Percentiles rank a stretch among this genome's conserved stretches.
phyloP scores from a whole-genome alignment of 176 grass and related monocot species.

The Oryza meridionalis region DNA sequence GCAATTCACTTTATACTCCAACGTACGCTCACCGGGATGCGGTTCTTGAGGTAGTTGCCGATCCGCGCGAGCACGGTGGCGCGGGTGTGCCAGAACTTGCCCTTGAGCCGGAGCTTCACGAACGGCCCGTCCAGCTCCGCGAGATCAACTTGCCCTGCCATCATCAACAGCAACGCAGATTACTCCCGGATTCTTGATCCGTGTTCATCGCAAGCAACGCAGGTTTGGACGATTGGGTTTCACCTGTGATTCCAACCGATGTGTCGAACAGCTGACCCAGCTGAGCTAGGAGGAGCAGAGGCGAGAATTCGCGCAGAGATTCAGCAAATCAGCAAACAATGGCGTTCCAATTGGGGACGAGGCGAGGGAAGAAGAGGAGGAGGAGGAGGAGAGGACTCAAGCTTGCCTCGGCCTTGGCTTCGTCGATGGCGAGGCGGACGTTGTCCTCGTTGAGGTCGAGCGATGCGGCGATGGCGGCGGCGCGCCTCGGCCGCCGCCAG shows the following conservation, averaged over 20 bases:
- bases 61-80: slow-evolving; percentile 68
- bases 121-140: slow-evolving; percentile 89
- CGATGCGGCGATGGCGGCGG: slow-evolving; percentile 47
- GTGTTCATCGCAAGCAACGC: not conserved
- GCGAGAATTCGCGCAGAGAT: not conserved
- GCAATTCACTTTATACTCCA: too few species aligned
- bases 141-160: slow-evolving; percentile 70
- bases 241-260: slow-evolving; percentile 89
- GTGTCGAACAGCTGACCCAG: slow-evolving; percentile 88
- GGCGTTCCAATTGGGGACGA: not conserved
- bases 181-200: not conserved
- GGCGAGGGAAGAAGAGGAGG: not conserved
- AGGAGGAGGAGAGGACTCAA: not conserved
- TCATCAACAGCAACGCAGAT: not conserved
- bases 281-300: slow-evolving; percentile 40
- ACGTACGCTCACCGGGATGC: slow-evolving; percentile 65
- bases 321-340: slow-evolving; percentile 12
- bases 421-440: slow-evolving; percentile 61
- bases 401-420: slow-evolving; percentile 73
- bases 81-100: slow-evolving; percentile 85
- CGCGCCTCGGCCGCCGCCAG: slow-evolving; percentile 15
- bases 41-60: slow-evolving; percentile 93
- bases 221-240: not conserved
- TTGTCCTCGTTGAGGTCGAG: slow-evolving; percentile 96
- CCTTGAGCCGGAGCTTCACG: slow-evolving; percentile 86